Evolutionary conservation across 2,329 filamentous ascomycete species (phyloP).

Genomic region (Botrytis pseudocinerea): DNA sequence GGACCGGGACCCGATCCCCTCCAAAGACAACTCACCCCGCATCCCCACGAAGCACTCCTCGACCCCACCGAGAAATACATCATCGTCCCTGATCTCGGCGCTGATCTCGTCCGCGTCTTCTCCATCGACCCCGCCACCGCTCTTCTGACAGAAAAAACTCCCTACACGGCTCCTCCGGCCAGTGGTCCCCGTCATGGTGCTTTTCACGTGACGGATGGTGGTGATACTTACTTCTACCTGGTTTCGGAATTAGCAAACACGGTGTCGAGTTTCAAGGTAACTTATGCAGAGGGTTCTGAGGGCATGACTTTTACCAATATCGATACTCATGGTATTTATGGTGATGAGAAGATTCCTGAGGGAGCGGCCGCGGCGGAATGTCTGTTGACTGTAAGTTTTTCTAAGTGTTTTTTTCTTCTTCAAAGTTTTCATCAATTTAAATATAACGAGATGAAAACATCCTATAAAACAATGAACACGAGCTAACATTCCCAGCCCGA

Average conservation of each 20-base stretch:
- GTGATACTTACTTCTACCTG: constrained; percentile 44
- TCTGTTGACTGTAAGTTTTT: constrained; percentile 55
- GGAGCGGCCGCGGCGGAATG: constrained; percentile 57
- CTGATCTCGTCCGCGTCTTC: constrained; percentile 52
- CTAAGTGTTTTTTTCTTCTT: background rate
- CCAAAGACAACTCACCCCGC: constrained; percentile 47
- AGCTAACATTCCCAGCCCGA: constrained; percentile 49
- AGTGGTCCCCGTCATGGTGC: constrained; percentile 55
- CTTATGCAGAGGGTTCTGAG: constrained; percentile 47
- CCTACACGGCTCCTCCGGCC: constrained; percentile 43
- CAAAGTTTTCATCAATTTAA: background rate
- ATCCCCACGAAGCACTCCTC: constrained; percentile 54
- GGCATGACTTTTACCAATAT: constrained; percentile 48
- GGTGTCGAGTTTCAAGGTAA: constrained; percentile 55
- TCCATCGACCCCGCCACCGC: constrained; percentile 43
- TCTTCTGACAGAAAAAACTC: constrained; percentile 43
- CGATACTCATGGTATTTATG: constrained; percentile 52
- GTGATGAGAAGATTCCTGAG: constrained; percentile 42
- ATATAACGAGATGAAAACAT: background rate
- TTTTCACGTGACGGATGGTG: constrained; percentile 43
- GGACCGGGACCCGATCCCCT: constrained; percentile 42
- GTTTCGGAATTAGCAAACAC: constrained; percentile 50
- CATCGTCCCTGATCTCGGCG: constrained; percentile 54
- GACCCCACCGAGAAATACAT: constrained; percentile 54
- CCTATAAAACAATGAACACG: background rate